Evolutionary conservation across 176 grass and related monocot genomes (phyloP).

Genomic region (Sorghum bicolor): Sorghum_bicolor_NCBIv3 NC_012876.2:57813501-57814000

Average conservation of each 20-base stretch:
- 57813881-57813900: not conserved
- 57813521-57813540: slow-evolving; percentile 63
- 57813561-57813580: slow-evolving; percentile 73
- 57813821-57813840: not conserved
- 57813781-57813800: slow-evolving; percentile 61
- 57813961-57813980: not conserved
- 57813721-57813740: slow-evolving; percentile 82
- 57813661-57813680: not conserved
- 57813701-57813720: slow-evolving; percentile 87
- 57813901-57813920: not conserved
- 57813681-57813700: slow-evolving; percentile 42
- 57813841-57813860: not conserved
- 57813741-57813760: slow-evolving; percentile 66
- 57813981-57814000: not conserved
- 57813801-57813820: not conserved
- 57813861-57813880: slow-evolving; percentile 11
- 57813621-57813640: slow-evolving; percentile 66
- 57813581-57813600: slow-evolving; percentile 66
- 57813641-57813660: slow-evolving; percentile 28
- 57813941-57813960: not conserved
- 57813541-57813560: slow-evolving; percentile 53
- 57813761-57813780: slow-evolving; percentile 74
- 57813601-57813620: slow-evolving; percentile 53
- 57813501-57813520: not conserved
- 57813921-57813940: slow-evolving; percentile 1